phyloP scores from a whole-genome alignment of 805 yeast genomes.

The Saccharomyces kudriavzevii region DNA sequence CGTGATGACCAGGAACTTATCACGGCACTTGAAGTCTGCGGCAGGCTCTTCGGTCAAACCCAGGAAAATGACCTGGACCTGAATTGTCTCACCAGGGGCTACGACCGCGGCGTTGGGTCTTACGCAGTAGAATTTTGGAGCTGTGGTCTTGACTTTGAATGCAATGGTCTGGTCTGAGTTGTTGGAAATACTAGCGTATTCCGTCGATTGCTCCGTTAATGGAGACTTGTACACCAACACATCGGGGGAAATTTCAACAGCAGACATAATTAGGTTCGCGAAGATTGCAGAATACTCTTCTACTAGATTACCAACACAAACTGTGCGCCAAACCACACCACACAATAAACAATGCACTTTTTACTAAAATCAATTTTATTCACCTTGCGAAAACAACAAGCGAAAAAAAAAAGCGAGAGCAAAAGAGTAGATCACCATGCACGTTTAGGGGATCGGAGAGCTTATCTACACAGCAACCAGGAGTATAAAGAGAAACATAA shows the following conservation, averaged over 20 bases:
- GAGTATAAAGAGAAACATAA: not conserved
- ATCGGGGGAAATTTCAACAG: not conserved
- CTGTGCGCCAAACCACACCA: not conserved
- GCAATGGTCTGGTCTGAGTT: constrained; percentile 58
- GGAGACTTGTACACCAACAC: constrained; percentile 44
- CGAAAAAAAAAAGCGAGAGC: not conserved
- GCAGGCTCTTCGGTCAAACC: constrained; percentile 73
- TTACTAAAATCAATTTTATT: not conserved
- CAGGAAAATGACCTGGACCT: constrained; percentile 77
- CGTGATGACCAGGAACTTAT: constrained; percentile 84
- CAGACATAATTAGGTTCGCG: not conserved
- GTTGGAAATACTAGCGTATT: constrained; percentile 43
- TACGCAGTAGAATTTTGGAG: constrained; percentile 91
- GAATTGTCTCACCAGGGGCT: constrained; percentile 61
- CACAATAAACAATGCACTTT: not conserved
- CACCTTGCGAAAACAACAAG: not conserved
- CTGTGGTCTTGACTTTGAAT: constrained; percentile 95
- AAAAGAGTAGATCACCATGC: not conserved
- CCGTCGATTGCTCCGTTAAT: constrained; percentile 63
- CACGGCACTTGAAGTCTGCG: constrained; percentile 70
- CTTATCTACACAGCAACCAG: not conserved
- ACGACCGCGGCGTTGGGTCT: constrained; percentile 88
- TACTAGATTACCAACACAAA: not conserved
- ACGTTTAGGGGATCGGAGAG: not conserved
- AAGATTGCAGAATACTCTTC: not conserved